Conservation (phyloP, 352 stramenopile genomes). For the Pythium folliculosum region DNA sequence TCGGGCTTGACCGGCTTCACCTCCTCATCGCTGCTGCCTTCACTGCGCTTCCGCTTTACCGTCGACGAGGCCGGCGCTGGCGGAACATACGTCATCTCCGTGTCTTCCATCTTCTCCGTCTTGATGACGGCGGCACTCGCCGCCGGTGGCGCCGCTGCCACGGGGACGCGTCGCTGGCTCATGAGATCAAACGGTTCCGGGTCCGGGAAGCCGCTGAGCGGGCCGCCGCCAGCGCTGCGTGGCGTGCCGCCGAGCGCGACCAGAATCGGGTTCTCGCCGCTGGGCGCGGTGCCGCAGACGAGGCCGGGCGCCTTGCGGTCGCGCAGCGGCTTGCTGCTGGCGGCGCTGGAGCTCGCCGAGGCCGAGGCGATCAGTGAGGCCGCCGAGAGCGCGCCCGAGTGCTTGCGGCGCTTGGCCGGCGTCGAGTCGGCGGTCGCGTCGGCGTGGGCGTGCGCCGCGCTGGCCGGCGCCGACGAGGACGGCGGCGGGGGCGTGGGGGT, state of each 20-base stretch:
- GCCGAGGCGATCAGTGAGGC: slow-evolving; percentile 12
- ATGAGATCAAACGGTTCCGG: slow-evolving; percentile 49
- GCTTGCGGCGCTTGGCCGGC: slow-evolving; percentile 53
- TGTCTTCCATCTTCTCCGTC: slow-evolving; percentile 16
- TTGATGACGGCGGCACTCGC: slow-evolving; percentile 7
- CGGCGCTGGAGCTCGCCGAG: slow-evolving; percentile 1
- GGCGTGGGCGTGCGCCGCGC: not conserved
- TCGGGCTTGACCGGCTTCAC: slow-evolving; percentile 22
- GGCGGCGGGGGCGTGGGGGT: slow-evolving; percentile 12
- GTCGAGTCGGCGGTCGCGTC: slow-evolving; percentile 33
- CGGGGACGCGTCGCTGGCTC: slow-evolving; percentile 15
- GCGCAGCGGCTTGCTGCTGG: slow-evolving; percentile 16
- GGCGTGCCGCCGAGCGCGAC: slow-evolving; percentile 62
- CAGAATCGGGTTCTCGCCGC: slow-evolving; percentile 62
- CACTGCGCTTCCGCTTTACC: slow-evolving; percentile 25
- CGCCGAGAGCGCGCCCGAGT: slow-evolving; percentile 14
- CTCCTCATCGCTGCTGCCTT: slow-evolving; percentile 11
- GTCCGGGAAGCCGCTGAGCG: slow-evolving; percentile 29
- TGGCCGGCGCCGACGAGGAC: not conserved
- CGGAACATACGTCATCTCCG: slow-evolving; percentile 9
- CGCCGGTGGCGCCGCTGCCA: slow-evolving; percentile 15
- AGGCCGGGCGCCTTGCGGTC: slow-evolving; percentile 28
- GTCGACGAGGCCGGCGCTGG: not conserved
- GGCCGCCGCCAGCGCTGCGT: slow-evolving; percentile 5
- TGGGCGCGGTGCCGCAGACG: slow-evolving; percentile 20